These are phyloP conservation scores for Marasmius oreades DNA, from an alignment of 1,284 basidiomycete genomes.

Conservation along the genomic window DNA sequence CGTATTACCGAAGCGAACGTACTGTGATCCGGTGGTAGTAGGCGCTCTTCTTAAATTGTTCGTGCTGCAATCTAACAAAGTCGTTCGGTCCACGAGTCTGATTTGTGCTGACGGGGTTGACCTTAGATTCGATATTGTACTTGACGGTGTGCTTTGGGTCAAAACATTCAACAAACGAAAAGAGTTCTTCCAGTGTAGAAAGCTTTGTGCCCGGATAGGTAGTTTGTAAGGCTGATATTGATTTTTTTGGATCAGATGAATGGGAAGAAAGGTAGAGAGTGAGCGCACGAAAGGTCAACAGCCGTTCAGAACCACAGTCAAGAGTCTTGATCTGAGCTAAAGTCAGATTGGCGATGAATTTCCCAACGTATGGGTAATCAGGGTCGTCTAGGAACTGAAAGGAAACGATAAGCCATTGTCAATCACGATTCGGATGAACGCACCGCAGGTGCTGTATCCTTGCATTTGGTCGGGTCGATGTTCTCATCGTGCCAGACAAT, in stretches of 20 bases:
- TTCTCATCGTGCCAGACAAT: conserved; percentile 80
- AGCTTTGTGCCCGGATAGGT: conserved; percentile 66
- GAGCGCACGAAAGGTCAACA: conserved; percentile 55
- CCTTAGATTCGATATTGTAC: conserved; percentile 82
- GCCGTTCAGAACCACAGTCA: conserved; percentile 71
- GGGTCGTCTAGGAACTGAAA: conserved; percentile 50
- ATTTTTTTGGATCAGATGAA: not conserved
- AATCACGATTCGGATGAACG: not conserved
- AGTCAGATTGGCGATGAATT: conserved; percentile 73
- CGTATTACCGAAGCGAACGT: conserved; percentile 19
- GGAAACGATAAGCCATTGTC: not conserved
- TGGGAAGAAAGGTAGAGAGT: too few species aligned
- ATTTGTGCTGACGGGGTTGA: conserved; percentile 55
- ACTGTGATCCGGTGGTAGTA: conserved; percentile 63
- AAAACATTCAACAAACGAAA: conserved; percentile 71
- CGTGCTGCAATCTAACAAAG: conserved; percentile 64
- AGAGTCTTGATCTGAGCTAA: conserved; percentile 73
- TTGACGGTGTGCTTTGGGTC: conserved; percentile 55
- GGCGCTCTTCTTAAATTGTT: conserved; percentile 50
- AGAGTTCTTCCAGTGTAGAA: conserved; percentile 69
- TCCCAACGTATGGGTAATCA: conserved; percentile 68
- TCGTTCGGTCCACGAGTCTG: conserved; percentile 56
- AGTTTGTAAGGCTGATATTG: conserved; percentile 51
- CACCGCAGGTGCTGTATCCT: conserved; percentile 62
- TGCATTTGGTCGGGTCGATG: conserved; percentile 59